phyloP scores from a whole-genome alignment of 2,329 filamentous ascomycete species.

The Thelonectria discophora region DNA sequence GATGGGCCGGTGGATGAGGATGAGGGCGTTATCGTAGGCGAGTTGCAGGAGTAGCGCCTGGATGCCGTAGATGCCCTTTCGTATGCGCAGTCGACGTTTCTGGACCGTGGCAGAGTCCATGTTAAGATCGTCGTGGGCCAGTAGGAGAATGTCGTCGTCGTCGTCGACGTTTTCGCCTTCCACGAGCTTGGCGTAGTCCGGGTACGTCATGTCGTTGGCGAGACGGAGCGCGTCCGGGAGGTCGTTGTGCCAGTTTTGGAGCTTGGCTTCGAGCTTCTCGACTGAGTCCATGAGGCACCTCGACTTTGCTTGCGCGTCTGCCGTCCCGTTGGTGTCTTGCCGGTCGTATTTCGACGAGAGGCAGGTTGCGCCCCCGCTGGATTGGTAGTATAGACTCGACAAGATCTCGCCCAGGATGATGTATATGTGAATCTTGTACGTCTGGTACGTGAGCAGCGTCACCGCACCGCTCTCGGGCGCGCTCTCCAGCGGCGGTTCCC shows the following conservation, averaged over 20 bases:
- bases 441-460: background rate
- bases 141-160: background rate
- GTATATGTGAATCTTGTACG: conserved; percentile 1
- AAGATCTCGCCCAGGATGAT: conserved; percentile 1
- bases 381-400: background rate
- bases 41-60: background rate
- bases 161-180: background rate
- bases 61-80: conserved; percentile 1
- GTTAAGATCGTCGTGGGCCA: background rate
- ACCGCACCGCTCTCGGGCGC: background rate
- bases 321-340: background rate
- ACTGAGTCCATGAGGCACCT: background rate
- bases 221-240: background rate
- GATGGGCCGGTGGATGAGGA: background rate
- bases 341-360: background rate
- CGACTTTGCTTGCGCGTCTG: background rate
- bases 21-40: background rate
- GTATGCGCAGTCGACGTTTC: background rate
- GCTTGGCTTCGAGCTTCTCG: background rate
- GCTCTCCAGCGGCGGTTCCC: background rate
- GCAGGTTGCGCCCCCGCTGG: background rate
- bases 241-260: background rate
- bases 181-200: background rate
- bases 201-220: background rate
- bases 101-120: background rate